Evolutionary conservation across 73 alveolate species (phyloP).

Genomic region (Halteria grandinella): DNA sequence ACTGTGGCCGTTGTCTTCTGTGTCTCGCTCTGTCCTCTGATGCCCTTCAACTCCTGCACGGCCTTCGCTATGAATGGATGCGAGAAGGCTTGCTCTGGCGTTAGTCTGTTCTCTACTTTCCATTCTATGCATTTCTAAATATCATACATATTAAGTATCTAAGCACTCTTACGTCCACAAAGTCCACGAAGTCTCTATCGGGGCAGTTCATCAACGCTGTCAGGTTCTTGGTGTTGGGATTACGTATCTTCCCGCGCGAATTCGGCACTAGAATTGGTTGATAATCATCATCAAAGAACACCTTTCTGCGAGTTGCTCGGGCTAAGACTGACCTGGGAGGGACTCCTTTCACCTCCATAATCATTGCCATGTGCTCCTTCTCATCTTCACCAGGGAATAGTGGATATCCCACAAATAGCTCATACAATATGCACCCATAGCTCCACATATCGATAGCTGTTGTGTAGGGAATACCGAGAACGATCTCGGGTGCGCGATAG

Average conservation of each 20-base stretch:
- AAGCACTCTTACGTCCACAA: too few relatives aligned
- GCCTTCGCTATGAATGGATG: slow-evolving; percentile 51
- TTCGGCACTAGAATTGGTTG: slow-evolving; percentile 47
- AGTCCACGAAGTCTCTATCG: slow-evolving; percentile 61
- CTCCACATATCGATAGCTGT: slow-evolving; percentile 89
- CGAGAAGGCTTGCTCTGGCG: slow-evolving; percentile 69
- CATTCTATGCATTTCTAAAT: slow-evolving; percentile 73
- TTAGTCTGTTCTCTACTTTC: slow-evolving; percentile 59
- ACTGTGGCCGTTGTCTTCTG: too few relatives aligned
- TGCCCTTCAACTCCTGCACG: slow-evolving; percentile 27
- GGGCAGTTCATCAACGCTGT: slow-evolving; percentile 32
- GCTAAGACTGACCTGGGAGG: slow-evolving; percentile 63
- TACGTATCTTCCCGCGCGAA: slow-evolving; percentile 52
- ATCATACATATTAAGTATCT: too few relatives aligned
- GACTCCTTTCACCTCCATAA: slow-evolving; percentile 70
- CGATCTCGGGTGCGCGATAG: slow-evolving; percentile 89
- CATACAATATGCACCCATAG: slow-evolving; percentile 83
- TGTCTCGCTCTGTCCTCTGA: too few relatives aligned
- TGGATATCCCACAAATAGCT: slow-evolving; percentile 80
- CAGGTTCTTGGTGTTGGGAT: slow-evolving; percentile 40
- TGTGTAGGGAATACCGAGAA: slow-evolving; percentile 85
- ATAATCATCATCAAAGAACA: slow-evolving; percentile 63
- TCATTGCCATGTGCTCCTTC: slow-evolving; percentile 64
- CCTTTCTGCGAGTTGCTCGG: slow-evolving; percentile 51
- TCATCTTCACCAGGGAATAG: slow-evolving; percentile 79